A percentile compares a stretch with the other conserved stretches of the same genome.
Evolutionary conservation across 768 basidiomycete species (phyloP).

Genomic region (Leccinum rimulosum): DNA sequence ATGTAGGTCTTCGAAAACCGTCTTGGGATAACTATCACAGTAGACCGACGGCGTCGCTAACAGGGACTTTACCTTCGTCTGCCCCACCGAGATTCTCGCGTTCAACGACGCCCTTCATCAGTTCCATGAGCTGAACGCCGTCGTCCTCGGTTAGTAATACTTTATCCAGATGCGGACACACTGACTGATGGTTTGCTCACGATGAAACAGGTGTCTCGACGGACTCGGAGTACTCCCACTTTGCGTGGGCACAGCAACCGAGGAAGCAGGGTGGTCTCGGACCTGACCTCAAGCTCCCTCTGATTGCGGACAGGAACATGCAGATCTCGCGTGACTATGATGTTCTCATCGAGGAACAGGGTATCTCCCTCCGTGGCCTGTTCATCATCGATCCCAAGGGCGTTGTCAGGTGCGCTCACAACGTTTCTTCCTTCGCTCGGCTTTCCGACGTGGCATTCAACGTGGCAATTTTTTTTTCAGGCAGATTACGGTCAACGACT

Average conservation of each 20-base stretch:
- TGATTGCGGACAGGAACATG: constrained; percentile 80
- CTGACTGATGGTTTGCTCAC: neutral
- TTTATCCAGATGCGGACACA: neutral
- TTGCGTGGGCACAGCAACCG: constrained; percentile 80
- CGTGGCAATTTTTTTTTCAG: constrained; percentile 32
- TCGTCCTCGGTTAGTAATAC: constrained; percentile 64
- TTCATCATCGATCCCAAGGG: constrained; percentile 89
- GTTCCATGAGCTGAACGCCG: constrained; percentile 72
- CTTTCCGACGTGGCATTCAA: neutral
- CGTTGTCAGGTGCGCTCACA: constrained; percentile 50
- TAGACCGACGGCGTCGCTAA: neutral
- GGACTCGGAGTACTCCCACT: constrained; percentile 85
- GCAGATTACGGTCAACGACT: constrained; percentile 87
- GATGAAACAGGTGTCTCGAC: constrained; percentile 65
- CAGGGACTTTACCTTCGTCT: constrained; percentile 88
- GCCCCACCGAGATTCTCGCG: constrained; percentile 94
- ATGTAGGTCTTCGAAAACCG: constrained; percentile 51
- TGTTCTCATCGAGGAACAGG: constrained; percentile 84
- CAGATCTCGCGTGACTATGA: constrained; percentile 82
- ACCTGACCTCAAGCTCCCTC: constrained; percentile 79
- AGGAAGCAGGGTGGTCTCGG: constrained; percentile 89
- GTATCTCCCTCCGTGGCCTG: constrained; percentile 82
- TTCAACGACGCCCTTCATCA: constrained; percentile 84
- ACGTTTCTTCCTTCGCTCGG: neutral
- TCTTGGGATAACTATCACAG: neutral